Percentiles rank a stretch among this genome's conserved stretches.
These are phyloP conservation scores for Saraca asoca DNA, from an alignment of 331 rosid species.

Conservation along the genomic window DNA sequence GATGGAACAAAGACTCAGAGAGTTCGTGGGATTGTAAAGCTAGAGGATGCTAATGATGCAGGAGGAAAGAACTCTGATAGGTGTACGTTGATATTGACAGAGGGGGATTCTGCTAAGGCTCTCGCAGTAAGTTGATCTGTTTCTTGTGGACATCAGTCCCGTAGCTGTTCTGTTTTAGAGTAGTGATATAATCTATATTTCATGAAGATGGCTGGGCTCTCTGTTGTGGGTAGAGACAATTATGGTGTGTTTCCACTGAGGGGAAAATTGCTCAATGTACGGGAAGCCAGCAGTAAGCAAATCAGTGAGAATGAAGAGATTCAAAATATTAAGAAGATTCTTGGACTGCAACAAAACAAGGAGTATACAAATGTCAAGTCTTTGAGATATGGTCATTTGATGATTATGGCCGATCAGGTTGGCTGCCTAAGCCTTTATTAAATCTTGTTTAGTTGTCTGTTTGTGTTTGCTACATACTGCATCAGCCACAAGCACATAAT, in stretches of 20 bases:
- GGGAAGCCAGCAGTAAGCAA: slow-evolving; percentile 90
- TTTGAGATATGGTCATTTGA: slow-evolving; percentile 91
- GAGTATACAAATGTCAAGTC: slow-evolving; percentile 66
- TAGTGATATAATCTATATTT: slow-evolving; percentile 8
- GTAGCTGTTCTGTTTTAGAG: background rate
- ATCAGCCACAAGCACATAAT: background rate
- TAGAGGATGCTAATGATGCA: slow-evolving; percentile 94
- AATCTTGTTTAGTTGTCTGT: background rate
- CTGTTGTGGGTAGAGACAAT: slow-evolving; percentile 88
- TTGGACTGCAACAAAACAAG: slow-evolving; percentile 92
- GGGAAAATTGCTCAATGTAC: slow-evolving; percentile 89
- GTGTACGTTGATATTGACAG: slow-evolving; percentile 94
- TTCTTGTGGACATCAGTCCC: background rate
- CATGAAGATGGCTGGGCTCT: slow-evolving; percentile 90
- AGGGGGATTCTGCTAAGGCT: slow-evolving; percentile 99
- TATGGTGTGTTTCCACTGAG: slow-evolving; percentile 94
- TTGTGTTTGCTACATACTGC: background rate
- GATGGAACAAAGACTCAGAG: slow-evolving; percentile 94
- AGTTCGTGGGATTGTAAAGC: slow-evolving; percentile 76
- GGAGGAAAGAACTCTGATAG: slow-evolving; percentile 85
- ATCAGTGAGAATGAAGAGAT: slow-evolving; percentile 84
- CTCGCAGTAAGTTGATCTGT: slow-evolving; percentile 71
- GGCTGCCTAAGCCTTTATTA: slow-evolving; percentile 2
- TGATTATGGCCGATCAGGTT: slow-evolving; percentile 99
- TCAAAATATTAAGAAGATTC: slow-evolving; percentile 85